A percentile compares a stretch with the other conserved stretches of the same genome.
These are phyloP conservation scores for Ophiostoma sp. DNA, from an alignment of 2,329 filamentous ascomycete species.

Conservation along the genomic window DNA sequence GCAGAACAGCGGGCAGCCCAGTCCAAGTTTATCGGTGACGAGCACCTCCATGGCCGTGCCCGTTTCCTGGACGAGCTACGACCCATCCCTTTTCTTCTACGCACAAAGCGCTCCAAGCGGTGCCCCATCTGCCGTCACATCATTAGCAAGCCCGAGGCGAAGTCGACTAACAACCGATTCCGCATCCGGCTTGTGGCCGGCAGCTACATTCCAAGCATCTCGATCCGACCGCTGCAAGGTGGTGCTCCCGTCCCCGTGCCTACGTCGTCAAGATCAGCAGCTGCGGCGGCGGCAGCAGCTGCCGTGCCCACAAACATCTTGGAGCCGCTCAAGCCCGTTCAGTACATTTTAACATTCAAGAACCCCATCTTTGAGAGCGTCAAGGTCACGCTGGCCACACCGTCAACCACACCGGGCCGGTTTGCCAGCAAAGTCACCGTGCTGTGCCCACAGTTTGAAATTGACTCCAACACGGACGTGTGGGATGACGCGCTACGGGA, in stretches of 20 bases:
- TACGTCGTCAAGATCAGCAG: constrained; percentile 31
- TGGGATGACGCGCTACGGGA: constrained; percentile 84
- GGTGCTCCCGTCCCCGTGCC: background rate
- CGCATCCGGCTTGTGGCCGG: constrained; percentile 87
- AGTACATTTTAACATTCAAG: constrained; percentile 85
- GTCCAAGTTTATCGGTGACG: constrained; percentile 40
- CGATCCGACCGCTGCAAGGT: constrained; percentile 62
- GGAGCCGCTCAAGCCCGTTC: constrained; percentile 62
- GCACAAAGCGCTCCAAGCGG: constrained; percentile 90
- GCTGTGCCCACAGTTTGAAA: constrained; percentile 89
- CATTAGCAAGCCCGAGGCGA: constrained; percentile 89
- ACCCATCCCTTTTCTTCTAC: constrained; percentile 77
- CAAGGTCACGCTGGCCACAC: constrained; percentile 83
- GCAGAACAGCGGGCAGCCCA: constrained; percentile 52
- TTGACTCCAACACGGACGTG: constrained; percentile 85
- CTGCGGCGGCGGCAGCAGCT: constrained; percentile 26
- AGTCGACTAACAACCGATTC: constrained; percentile 84
- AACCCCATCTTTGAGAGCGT: constrained; percentile 94
- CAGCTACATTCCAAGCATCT: constrained; percentile 82
- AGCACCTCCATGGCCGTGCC: constrained; percentile 49
- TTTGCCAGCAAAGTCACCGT: constrained; percentile 83
- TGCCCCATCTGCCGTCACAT: constrained; percentile 93
- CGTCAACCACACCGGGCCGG: constrained; percentile 72
- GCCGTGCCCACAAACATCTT: constrained; percentile 40
- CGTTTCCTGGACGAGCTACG: constrained; percentile 73